Conservation (phyloP, 2,329 filamentous ascomycete genomes). For the Meredithiella fracta region DNA sequence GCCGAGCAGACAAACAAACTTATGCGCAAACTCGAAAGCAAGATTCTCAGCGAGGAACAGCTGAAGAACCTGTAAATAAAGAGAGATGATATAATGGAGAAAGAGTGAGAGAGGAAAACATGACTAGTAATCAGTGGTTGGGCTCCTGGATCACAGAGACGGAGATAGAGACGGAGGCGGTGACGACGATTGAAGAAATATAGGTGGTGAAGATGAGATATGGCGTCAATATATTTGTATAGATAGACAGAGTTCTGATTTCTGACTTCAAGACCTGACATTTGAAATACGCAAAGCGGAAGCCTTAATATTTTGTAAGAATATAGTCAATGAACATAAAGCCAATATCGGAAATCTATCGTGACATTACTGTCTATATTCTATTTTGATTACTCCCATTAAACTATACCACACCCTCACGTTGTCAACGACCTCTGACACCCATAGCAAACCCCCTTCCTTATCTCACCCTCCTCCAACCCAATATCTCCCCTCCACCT, state of each 20-base stretch:
- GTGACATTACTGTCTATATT: neutral
- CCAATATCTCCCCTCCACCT: slow-evolving; percentile 47
- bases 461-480: slow-evolving; percentile 22
- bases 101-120: neutral
- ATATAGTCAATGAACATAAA: neutral
- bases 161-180: neutral
- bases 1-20: slow-evolving; percentile 96
- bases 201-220: slow-evolving; percentile 2
- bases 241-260: neutral
- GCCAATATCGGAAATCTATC: neutral
- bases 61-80: slow-evolving; percentile 19
- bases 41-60: slow-evolving; percentile 29
- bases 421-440: slow-evolving; percentile 41
- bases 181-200: slow-evolving; percentile 1
- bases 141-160: neutral
- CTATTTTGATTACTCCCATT: neutral
- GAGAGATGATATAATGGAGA: neutral
- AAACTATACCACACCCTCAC: neutral
- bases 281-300: neutral
- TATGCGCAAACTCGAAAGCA: slow-evolving; percentile 58
- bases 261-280: slow-evolving; percentile 7
- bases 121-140: neutral
- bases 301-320: neutral
- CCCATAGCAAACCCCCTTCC: slow-evolving; percentile 49
- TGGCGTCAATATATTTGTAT: neutral